A percentile compares a stretch with the other conserved stretches of the same genome.
These are phyloP conservation scores for Tremella yokohamensis DNA, from an alignment of 768 basidiomycete genomes.

Conservation along the genomic window DNA sequence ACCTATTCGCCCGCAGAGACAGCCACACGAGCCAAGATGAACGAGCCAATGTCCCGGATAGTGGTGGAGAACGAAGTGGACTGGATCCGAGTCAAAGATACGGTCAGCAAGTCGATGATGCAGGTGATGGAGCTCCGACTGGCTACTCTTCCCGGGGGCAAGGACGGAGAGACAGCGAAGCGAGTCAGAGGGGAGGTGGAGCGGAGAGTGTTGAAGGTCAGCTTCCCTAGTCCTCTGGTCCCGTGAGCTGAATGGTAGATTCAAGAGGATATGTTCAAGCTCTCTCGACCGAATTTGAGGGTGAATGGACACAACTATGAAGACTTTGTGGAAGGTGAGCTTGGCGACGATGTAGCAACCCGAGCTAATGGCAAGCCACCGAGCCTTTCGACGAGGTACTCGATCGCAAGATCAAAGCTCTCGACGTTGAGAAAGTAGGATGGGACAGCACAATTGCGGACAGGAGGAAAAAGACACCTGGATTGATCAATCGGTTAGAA, in stretches of 20 bases:
- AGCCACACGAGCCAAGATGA: constrained; percentile 9
- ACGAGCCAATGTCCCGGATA: constrained; percentile 32
- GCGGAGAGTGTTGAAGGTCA: constrained; percentile 32
- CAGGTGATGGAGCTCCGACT: constrained; percentile 57
- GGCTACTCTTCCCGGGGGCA: constrained; percentile 49
- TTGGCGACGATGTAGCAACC: constrained; percentile 10
- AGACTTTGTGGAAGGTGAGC: constrained; percentile 56
- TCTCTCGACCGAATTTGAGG: constrained; percentile 68
- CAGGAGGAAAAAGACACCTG: constrained; percentile 63
- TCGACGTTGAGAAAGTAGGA: constrained; percentile 68
- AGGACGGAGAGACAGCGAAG: constrained; percentile 55
- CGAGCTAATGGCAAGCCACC: constrained; percentile 55
- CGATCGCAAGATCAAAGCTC: constrained; percentile 74
- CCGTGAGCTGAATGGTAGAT: constrained; percentile 25
- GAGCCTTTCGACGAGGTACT: constrained; percentile 84
- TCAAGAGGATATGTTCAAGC: constrained; percentile 61
- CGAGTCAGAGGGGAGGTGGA: constrained; percentile 49
- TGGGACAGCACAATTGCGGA: constrained; percentile 71
- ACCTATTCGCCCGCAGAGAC: neutral
- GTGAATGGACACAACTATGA: constrained; percentile 76
- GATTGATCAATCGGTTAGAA: constrained; percentile 56
- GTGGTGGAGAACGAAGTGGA: constrained; percentile 62
- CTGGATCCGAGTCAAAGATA: constrained; percentile 63
- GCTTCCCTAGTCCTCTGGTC: constrained; percentile 13
- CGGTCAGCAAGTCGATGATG: constrained; percentile 57